phyloP scores from a whole-genome alignment of 2,329 filamentous ascomycete genomes.

The Clonostachys sp. region DNA sequence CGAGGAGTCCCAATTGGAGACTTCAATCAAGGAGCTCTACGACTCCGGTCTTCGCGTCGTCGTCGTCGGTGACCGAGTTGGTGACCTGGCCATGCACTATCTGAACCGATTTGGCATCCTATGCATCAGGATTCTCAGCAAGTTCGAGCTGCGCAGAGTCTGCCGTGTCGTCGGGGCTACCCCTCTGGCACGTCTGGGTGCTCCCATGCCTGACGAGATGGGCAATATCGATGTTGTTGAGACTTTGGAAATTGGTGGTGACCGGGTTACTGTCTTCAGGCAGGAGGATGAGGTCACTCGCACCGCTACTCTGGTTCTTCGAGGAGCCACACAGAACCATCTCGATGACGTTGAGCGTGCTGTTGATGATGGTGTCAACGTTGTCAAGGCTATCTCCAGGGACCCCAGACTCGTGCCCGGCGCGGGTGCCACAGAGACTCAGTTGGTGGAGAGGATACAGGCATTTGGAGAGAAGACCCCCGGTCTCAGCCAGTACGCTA shows the following conservation, averaged over 20 bases:
- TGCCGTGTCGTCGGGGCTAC: conserved; percentile 96
- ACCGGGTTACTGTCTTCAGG: conserved; percentile 96
- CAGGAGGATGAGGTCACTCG: conserved; percentile 91
- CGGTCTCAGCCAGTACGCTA: conserved; percentile 90
- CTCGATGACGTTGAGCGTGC: conserved; percentile 95
- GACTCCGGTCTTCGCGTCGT: conserved; percentile 91
- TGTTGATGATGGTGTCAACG: conserved; percentile 96
- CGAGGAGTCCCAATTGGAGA: conserved; percentile 88
- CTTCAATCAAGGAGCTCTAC: conserved; percentile 88
- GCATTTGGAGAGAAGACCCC: conserved; percentile 88
- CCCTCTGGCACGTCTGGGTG: conserved; percentile 89
- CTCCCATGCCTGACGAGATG: conserved; percentile 99
- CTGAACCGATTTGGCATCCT: conserved; percentile 96
- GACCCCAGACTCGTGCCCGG: conserved; percentile 89
- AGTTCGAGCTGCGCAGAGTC: conserved; percentile 91
- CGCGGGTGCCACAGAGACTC: conserved; percentile 89
- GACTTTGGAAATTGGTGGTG: conserved; percentile 94
- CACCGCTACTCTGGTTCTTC: conserved; percentile 89
- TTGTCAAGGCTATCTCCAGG: conserved; percentile 95
- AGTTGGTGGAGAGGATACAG: conserved; percentile 88
- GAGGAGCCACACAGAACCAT: conserved; percentile 96
- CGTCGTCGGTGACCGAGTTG: conserved; percentile 87
- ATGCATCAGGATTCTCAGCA: conserved; percentile 94
- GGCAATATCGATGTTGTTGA: conserved; percentile 91
- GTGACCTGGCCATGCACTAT: conserved; percentile 95